Base-by-base conservation (phyloP, 2,329 filamentous ascomycete genomes). In the Diaporthe longicolla region DNA sequence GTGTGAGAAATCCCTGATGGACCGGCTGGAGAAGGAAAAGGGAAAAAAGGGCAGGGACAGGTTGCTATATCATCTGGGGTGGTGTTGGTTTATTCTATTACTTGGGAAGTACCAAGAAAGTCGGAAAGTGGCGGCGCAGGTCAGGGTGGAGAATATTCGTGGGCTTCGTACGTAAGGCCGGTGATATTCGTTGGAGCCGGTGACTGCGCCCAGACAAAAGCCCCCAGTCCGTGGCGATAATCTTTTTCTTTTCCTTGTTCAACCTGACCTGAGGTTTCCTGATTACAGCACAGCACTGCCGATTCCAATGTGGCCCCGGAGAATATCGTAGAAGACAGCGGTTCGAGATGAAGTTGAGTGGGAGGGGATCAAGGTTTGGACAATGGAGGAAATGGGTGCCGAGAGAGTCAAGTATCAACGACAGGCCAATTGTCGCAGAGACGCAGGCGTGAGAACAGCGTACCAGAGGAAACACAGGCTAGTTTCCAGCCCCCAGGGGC, bases 111-210 rank as follows among this genome's bases (percentile, higher is more conserved):
- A 70, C 68, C 55, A 70, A 73, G 54, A 40, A 66, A 50, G 68
- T 24, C 15, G 52, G 65, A 69, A 71, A 45, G 59, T 50, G 59
- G 72, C 59, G 65, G 45, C 54, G 58, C 61, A 40, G 58, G 52
- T 57, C 54, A 50, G 45, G 54, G 74, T 75, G 74, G 74, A 66
- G 72, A 72, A 57, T 69, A 73, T 45, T 75, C 71, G 71, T 73
- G 70, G 68, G 65, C 66, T 72, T 63, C 59, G 59, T 75, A 75
- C 74, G 74, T 75, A 74, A 73, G 58, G 45, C 63, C 48, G 48
- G 63, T 68, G 63, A 68, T 68, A 68, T 45, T 54, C 45, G 55
- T 63, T 52, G 40, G 69, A 52, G 10, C 69, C 32, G 26, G 40
- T 52, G 55, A 61, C 55, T 61, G 69, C 48, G 50, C 55, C 55